These are phyloP conservation scores for Lagenidium sp. DNA, from an alignment of 352 stramenopile species.

Conservation along the genomic window DNA sequence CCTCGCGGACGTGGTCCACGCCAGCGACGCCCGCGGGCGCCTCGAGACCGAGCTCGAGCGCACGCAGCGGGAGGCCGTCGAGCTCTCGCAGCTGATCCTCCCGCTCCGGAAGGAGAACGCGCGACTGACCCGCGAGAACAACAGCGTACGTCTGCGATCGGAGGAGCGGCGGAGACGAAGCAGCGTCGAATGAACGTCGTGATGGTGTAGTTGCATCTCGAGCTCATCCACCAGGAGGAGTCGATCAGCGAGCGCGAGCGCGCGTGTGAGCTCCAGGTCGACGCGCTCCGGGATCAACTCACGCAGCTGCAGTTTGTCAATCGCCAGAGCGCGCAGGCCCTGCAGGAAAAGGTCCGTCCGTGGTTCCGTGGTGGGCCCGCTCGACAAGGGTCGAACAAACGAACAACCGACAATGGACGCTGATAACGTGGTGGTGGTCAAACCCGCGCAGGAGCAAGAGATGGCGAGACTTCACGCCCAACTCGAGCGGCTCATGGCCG, in stretches of 20 bases:
- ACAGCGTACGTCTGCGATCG: constrained; percentile 31
- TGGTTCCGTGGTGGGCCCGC: not conserved
- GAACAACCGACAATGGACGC: too few species aligned
- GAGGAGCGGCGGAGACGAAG: not conserved
- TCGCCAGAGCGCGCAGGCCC: constrained; percentile 39
- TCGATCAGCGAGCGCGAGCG: constrained; percentile 55
- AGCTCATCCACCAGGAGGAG: constrained; percentile 80
- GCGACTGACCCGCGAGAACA: constrained; percentile 64
- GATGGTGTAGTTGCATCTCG: constrained; percentile 42
- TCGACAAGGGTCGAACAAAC: too few species aligned
- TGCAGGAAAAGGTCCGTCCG: constrained; percentile 37
- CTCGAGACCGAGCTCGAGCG: constrained; percentile 38
- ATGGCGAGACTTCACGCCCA: constrained; percentile 56
- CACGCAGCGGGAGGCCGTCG: constrained; percentile 45
- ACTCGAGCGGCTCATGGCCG: constrained; percentile 39
- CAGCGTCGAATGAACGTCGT: not conserved
- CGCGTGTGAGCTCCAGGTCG: constrained; percentile 46
- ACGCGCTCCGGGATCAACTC: constrained; percentile 63
- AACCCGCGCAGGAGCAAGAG: constrained; percentile 38
- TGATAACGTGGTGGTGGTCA: not conserved
- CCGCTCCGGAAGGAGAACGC: constrained; percentile 74
- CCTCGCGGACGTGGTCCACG: constrained; percentile 37
- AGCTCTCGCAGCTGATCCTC: constrained; percentile 58
- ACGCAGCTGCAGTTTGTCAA: constrained; percentile 66
- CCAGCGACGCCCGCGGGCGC: constrained; percentile 18